Conservation (phyloP, 305 asterid species). For the Plantago coronopus region DNA sequence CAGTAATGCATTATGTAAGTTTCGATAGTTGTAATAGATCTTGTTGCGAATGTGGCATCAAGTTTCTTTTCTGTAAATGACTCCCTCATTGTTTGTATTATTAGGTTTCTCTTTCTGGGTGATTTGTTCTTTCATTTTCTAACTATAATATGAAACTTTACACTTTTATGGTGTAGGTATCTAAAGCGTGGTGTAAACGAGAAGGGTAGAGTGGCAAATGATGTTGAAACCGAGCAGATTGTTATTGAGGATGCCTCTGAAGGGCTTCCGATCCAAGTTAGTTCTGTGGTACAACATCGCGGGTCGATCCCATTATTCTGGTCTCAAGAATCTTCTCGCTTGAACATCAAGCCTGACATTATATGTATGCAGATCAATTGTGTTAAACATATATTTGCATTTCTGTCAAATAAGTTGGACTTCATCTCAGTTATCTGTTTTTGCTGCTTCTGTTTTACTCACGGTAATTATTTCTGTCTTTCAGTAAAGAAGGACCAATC, state of each 20-base stretch:
- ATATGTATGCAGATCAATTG: constrained; percentile 51
- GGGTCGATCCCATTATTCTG: constrained; percentile 97
- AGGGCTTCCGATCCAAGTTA: constrained; percentile 62
- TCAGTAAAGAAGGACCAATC: constrained; percentile 83
- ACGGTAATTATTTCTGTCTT: constrained; percentile 15
- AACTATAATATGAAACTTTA: constrained; percentile 19
- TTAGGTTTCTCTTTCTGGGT: neutral
- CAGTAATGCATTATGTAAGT: neutral
- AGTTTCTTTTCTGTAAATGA: constrained; percentile 1
- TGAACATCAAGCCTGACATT: constrained; percentile 87
- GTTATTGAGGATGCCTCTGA: constrained; percentile 68
- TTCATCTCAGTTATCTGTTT: constrained; percentile 17
- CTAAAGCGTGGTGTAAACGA: constrained; percentile 93
- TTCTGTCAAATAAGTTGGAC: constrained; percentile 1
- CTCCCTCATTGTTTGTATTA: constrained; percentile 3
- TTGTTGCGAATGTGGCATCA: neutral
- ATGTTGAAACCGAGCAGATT: constrained; percentile 94
- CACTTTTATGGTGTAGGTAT: constrained; percentile 48
- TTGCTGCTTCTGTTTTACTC: neutral
- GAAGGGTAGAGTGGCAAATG: constrained; percentile 92
- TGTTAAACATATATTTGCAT: constrained; percentile 9
- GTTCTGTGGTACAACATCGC: constrained; percentile 94
- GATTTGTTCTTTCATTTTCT: constrained; percentile 10
- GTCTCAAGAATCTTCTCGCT: constrained; percentile 95
- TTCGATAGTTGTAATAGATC: constrained; percentile 9